Percentiles rank a stretch among this genome's conserved stretches.
phyloP scores from a whole-genome alignment of 2,329 filamentous ascomycete species.

The Alternaria atra region DNA sequence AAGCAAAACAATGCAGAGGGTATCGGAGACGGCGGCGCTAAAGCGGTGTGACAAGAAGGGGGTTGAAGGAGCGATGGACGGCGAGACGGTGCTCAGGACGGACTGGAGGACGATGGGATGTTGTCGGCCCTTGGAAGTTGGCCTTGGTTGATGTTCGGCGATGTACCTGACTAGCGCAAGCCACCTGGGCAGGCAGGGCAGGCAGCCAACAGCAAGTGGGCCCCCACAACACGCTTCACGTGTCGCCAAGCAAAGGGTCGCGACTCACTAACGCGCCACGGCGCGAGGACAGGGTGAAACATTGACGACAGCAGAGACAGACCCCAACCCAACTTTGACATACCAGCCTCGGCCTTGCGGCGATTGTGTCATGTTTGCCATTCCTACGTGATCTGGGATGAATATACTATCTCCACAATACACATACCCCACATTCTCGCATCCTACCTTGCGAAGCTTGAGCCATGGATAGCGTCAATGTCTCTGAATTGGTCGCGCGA shows the following conservation, averaged over 20 bases:
- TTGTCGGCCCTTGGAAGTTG: slow-evolving; percentile 4
- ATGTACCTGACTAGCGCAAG: slow-evolving; percentile 30
- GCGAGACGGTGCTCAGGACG: background rate
- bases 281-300: slow-evolving; percentile 15
- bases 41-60: background rate
- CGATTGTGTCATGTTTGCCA: slow-evolving; percentile 13
- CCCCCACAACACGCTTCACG: slow-evolving; percentile 36
- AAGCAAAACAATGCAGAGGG: background rate
- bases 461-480: slow-evolving; percentile 64
- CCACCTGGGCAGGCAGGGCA: slow-evolving; percentile 15
- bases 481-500: slow-evolving; percentile 66
- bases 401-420: slow-evolving; percentile 13
- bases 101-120: background rate
- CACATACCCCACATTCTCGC: slow-evolving; percentile 23
- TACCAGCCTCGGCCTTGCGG: slow-evolving; percentile 9
- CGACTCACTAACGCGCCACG: slow-evolving; percentile 26
- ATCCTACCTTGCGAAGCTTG: slow-evolving; percentile 10
- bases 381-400: slow-evolving; percentile 23
- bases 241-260: slow-evolving; percentile 29
- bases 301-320: slow-evolving; percentile 3
- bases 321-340: slow-evolving; percentile 10
- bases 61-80: slow-evolving; percentile 8
- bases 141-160: slow-evolving; percentile 15
- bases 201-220: slow-evolving; percentile 11
- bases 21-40: slow-evolving; percentile 4